phyloP scores from a whole-genome alignment of 78 protist genomes.

The Dictyostelium brefeldianum region DNA sequence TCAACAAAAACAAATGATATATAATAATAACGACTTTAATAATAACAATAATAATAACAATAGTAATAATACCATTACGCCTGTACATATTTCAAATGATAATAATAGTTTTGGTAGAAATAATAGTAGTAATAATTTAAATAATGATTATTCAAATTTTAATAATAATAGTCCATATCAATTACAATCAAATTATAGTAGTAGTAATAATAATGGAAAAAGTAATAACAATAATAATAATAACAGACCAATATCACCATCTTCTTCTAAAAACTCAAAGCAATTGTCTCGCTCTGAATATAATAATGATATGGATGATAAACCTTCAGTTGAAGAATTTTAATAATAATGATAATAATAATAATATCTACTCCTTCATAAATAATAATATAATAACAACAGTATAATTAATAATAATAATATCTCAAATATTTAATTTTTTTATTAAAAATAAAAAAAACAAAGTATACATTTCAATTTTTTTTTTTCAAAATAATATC shows the following conservation, averaged over 20 bases:
- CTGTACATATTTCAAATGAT: constrained; percentile 15
- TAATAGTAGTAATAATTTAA: constrained; percentile 27
- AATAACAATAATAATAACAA: constrained; percentile 6
- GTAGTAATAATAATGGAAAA: not conserved
- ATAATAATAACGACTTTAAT: not conserved
- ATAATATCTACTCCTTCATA: too few relatives aligned
- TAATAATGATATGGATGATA: not conserved
- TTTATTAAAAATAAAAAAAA: too few relatives aligned
- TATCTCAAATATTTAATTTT: not conserved
- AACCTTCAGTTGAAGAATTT: constrained; percentile 6
- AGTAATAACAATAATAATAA: constrained; percentile 5
- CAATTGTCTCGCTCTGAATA: constrained; percentile 23
- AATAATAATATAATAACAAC: too few relatives aligned
- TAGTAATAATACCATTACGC: not conserved
- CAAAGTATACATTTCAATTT: not conserved
- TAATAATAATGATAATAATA: not conserved
- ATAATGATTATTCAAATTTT: constrained; percentile 6
- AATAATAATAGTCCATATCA: constrained; percentile 26
- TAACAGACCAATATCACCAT: not conserved
- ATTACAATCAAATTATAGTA: constrained; percentile 35
- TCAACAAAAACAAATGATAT: not conserved
- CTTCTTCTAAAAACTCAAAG: constrained; percentile 17
- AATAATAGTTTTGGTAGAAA: constrained; percentile 7
- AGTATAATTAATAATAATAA: not conserved
- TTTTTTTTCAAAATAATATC: too few relatives aligned